A percentile compares a stretch with the other conserved stretches of the same genome.
phyloP scores from a whole-genome alignment of 345 rosid genomes.

The Cardiospermum halicacabum region DNA sequence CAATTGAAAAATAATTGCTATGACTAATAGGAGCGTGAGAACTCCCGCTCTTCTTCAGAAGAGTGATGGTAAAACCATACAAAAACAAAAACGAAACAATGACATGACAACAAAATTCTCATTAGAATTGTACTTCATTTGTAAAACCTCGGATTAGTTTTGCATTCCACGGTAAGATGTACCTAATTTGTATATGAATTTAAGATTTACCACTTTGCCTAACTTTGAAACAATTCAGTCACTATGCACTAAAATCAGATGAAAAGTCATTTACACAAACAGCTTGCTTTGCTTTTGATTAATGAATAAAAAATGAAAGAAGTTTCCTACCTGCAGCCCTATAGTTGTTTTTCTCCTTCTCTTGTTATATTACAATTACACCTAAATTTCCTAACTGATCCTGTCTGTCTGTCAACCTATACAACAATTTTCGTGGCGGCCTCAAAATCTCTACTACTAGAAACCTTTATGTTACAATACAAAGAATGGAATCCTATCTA shows the following conservation, averaged over 20 bases:
- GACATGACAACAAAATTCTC: too few relatives aligned
- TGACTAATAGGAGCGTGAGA: too few relatives aligned
- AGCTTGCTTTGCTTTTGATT: not conserved
- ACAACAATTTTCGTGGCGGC: constrained; percentile 34
- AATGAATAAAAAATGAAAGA: constrained; percentile 6
- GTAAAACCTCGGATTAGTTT: too few relatives aligned
- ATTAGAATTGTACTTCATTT: too few relatives aligned
- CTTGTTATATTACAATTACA: constrained; percentile 35
- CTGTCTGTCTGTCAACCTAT: constrained; percentile 46
- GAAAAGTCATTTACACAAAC: not conserved
- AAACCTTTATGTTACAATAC: constrained; percentile 36
- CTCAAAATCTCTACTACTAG: constrained; percentile 27
- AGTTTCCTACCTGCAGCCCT: constrained; percentile 19
- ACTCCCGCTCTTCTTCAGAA: too few relatives aligned
- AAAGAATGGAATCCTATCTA: constrained; percentile 45
- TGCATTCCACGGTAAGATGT: too few relatives aligned
- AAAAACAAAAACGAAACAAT: too few relatives aligned
- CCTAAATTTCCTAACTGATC: constrained; percentile 32
- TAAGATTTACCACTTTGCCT: too few relatives aligned
- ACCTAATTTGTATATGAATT: too few relatives aligned
- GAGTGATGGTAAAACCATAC: too few relatives aligned
- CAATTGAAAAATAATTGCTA: too few relatives aligned
- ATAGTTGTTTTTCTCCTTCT: not conserved
- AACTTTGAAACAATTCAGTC: not conserved
- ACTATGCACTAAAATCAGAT: too few relatives aligned